These are phyloP conservation scores for Myxozyma geophila DNA, from an alignment of 805 yeast genomes.

Conservation along the genomic window DNA sequence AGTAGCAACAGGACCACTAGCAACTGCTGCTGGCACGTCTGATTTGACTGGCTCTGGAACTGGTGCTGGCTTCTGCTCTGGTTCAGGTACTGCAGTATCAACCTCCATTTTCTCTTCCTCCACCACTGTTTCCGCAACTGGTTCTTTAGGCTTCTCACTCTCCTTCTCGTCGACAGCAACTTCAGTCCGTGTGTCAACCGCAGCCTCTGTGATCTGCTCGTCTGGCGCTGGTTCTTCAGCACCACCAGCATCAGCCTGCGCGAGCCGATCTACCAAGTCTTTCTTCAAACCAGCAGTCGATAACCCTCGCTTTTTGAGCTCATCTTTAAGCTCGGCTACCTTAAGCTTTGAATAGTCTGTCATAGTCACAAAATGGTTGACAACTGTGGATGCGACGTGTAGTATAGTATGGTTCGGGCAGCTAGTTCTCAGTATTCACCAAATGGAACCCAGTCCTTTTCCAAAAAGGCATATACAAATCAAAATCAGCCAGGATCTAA, in stretches of 20 bases:
- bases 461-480: no score
- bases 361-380: neutral
- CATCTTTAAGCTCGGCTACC: conserved; percentile 83
- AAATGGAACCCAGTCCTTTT: neutral
- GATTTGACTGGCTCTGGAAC: neutral
- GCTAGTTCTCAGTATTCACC: neutral
- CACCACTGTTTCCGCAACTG: neutral
- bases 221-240: neutral
- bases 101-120: conserved; percentile 1
- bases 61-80: conserved; percentile 2
- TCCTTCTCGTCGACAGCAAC: neutral
- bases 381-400: neutral
- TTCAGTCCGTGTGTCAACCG: neutral
- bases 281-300: conserved; percentile 78
- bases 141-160: neutral
- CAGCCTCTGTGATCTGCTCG: neutral
- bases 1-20: no score
- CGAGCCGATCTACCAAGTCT: conserved; percentile 69
- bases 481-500: no score
- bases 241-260: conserved; percentile 54
- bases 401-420: no score
- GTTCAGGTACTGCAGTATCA: conserved; percentile 1
- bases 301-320: conserved; percentile 68
- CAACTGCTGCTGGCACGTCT: no score
- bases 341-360: conserved; percentile 40